phyloP scores from a whole-genome alignment of 2,329 filamentous ascomycete genomes.

The Sporothrix globosa region DNA sequence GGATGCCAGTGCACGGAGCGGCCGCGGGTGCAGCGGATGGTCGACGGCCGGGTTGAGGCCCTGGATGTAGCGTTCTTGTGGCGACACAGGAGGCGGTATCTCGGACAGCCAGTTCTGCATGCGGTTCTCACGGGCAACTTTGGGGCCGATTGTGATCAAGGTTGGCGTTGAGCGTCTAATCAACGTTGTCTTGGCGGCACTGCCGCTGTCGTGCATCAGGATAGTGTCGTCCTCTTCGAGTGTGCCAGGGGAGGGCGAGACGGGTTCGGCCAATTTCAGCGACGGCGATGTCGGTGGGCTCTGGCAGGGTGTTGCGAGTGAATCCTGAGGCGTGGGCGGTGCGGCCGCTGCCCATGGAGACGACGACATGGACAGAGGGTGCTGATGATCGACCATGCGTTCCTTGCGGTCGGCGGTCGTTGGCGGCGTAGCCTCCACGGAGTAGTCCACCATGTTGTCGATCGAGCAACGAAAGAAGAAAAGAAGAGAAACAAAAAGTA shows the following conservation, averaged over 20 bases:
- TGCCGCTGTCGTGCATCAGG: constrained; percentile 15
- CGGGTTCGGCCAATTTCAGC: constrained; percentile 9
- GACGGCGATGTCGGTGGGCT: constrained; percentile 18
- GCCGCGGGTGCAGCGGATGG: constrained; percentile 37
- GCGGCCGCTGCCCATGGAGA: constrained; percentile 44
- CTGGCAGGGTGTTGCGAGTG: constrained; percentile 20
- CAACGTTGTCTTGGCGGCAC: constrained; percentile 14
- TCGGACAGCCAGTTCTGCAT: constrained; percentile 37
- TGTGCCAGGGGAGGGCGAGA: constrained; percentile 3
- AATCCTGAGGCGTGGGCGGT: constrained; percentile 39
- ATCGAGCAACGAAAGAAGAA: background rate
- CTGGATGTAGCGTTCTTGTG: constrained; percentile 36
- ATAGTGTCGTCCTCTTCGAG: constrained; percentile 22
- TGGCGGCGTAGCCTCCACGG: constrained; percentile 19
- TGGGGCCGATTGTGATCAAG: constrained; percentile 22
- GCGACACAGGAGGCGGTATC: constrained; percentile 34
- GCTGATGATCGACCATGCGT: constrained; percentile 44
- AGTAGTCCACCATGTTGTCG: constrained; percentile 17
- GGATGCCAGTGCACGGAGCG: constrained; percentile 27
- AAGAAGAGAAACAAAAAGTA: background rate
- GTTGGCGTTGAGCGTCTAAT: constrained; percentile 20
- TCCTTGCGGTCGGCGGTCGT: constrained; percentile 38
- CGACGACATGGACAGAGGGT: constrained; percentile 21
- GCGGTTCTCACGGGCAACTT: constrained; percentile 27
- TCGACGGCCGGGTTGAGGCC: constrained; percentile 33